These are phyloP conservation scores for Mitragyna speciosa DNA, from an alignment of 257 asterid species.

Conservation along the genomic window DNA sequence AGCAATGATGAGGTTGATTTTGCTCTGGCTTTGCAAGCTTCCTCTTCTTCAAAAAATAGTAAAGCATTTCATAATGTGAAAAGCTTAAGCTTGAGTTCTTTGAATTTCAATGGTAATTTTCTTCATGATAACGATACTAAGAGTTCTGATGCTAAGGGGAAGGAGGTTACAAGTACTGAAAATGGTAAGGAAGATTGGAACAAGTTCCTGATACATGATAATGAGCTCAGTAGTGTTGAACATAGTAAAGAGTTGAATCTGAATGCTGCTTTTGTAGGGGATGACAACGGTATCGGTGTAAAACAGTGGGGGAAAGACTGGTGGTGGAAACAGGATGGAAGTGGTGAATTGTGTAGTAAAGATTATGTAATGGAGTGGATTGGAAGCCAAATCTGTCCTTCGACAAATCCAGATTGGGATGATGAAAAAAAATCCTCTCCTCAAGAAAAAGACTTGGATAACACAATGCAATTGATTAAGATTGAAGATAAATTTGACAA, in stretches of 20 bases:
- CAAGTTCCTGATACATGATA: conserved; percentile 48
- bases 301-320: conserved; percentile 95
- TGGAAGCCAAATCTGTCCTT: conserved; percentile 75
- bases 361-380: conserved; percentile 98
- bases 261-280: conserved; percentile 24
- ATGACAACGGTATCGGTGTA: conserved; percentile 32
- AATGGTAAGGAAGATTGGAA: conserved; percentile 48
- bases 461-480: conserved; percentile 24
- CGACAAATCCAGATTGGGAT: conserved; percentile 58
- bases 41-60: conserved; percentile 58
- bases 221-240: conserved; percentile 47
- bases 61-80: conserved; percentile 47
- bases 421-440: conserved; percentile 52
- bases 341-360: conserved; percentile 82
- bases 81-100: conserved; percentile 42
- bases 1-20: conserved; percentile 88
- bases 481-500: conserved; percentile 42
- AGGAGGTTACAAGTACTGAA: conserved; percentile 43
- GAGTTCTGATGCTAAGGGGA: conserved; percentile 51
- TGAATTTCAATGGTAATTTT: conserved; percentile 35
- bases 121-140: conserved; percentile 38
- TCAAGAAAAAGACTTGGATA: conserved; percentile 28
- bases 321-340: conserved; percentile 99
- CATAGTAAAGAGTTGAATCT: conserved; percentile 54
- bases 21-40: conserved; percentile 89